Base-by-base conservation (phyloP, 139 green algal species). In the Microglena sp. region DNA sequence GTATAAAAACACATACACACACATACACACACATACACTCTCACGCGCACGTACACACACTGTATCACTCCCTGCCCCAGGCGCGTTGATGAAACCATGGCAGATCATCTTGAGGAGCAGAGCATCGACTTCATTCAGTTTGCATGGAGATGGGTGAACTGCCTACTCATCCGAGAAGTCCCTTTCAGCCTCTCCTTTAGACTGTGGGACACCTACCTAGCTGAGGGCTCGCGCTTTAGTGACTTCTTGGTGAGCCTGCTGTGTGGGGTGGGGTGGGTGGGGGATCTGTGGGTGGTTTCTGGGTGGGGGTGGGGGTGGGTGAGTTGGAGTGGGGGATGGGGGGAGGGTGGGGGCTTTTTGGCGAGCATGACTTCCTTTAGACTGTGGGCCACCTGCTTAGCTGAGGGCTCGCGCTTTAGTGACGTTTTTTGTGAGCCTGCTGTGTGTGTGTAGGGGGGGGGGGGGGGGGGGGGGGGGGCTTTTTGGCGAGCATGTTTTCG, bases 91-190 rank as follows among this genome's bases (percentile, higher is more conserved):
- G n/a, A n/a, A n/a, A n/a, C n/a, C n/a, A n/a, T 64, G 33, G 54
- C 46, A 1, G 40, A 69, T 30, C 89, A 95, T 68, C 66, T 98
- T 43, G 87, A 94, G 46, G 33, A 65, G 3, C 75, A 97, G 68
- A 77, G 79, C 21, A 69, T 98, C 6, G 87, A 98, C 74, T 96
- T 95, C 65, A 89, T 98, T 54, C 93, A 98, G 69, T 98, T 98
- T 84, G 84, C 91, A 11, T 96, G 96, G 72, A 77, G 93, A n/a
- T 98, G 93, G 93, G 85, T 96, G 40, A 98, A 98, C 74, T 98
- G 93, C 80, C 81, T 98, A 64, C 77, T 97, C 29, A 70, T 95
- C 31, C 78, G 91, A 4, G 90, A 96, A 76, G 62, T 95, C 27
- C 68, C 68, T 27, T 69, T 74, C 30, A 18, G 35, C 5, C 60